Base-by-base conservation (phyloP, 768 basidiomycete species). In the Cystobasidium tubakii region DNA sequence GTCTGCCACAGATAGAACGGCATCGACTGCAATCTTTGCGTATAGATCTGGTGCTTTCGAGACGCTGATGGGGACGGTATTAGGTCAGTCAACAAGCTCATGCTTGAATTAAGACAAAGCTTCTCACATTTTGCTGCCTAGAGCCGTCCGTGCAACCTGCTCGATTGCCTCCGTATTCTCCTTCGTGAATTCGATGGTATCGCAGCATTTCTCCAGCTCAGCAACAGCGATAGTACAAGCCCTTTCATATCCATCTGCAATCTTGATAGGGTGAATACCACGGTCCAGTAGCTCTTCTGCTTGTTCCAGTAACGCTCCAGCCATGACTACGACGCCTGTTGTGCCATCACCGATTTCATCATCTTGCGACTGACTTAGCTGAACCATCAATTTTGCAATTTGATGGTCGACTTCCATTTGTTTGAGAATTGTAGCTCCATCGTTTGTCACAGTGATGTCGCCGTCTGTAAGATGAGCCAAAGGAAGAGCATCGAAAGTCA, bases 291-390 rank as follows among this genome's bases (percentile, higher is more conserved):
- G 85, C 2, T 88, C 85, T 83, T 97, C 90, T 74, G 93, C 94
- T 80, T 96, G 89, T 77, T 98, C 95, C 53, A 99, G 84, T 25
- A 99, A 85, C 19, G 96, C 96, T 75, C 96, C 96, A n/a, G 96
- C 96, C 74, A 99, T 89, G 1, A 99, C 95, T 93, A 74, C 1
- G 74, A 99, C 96, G 81, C 96, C 96, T 33, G 96, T 98, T 6
- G 96, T 98, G 74, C 96, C 96, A 83, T 99, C 96, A 29, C 96
- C 96, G 81, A 99, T 95, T 84, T 99, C 96, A 81, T 99, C 96
- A 81, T 99, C 96, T 84, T 99, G 96, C 81, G 90, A 92, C 84
- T 94, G 95, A 21, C 92, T 94, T 50, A 98, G 85, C 80, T 97
- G 90, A 1, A 99, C 96, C 39, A 99, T 86, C 55, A 99, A 86